Base-by-base conservation (phyloP, 2,329 filamentous ascomycete genomes). In the Aspergillus persii region DNA sequence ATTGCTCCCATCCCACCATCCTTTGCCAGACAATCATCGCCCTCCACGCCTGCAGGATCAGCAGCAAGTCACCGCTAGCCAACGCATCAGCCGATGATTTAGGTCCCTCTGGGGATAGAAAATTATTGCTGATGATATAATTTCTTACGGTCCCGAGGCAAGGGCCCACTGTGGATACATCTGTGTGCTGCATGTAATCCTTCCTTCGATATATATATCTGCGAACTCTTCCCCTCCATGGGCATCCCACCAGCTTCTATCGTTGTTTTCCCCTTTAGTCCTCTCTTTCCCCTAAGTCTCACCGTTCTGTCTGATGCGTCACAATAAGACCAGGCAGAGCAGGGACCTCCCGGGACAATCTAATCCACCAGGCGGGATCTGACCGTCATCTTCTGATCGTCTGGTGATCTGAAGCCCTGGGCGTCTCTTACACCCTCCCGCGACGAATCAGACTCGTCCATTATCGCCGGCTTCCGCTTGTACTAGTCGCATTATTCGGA, bases 61-160 rank as follows among this genome's bases (percentile, higher is more conserved):
- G 39, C 59, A 63, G 61, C 67, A 61, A 69, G 65, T 68, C 57
- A 62, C 55, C 56, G 59, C 58, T 60, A 65, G 68, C 63, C 68
- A 69, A 62, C 67, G 54, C 66, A 69, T 62, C 66, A 51, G 8
- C 44, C 4, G 44, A n/a, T 27, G 3, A 23, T 47, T 47, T 47
- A 23, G 36, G 27, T 23, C 44, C 44, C 26, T 47, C 44, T 47
- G 44, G 44, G 18, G 44, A 47, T 47, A 23, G 44, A 27, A 27
- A 18, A 47, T 47, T 47, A 47, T 47, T 47, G 44, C 44, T 23
- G 44, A 47, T 47, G 44, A 47, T 47, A 47, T 47, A 47, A 47
- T 47, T 47, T 23, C 44, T 27, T 23, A 47, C 26, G 44, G 44
- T 23, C 27, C 44, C 44, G 44, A 47, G 44, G 18, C 44, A 47